Evolutionary conservation across 345 rosid genomes (phyloP).

Genomic region (Lepidium sativum): DNA sequence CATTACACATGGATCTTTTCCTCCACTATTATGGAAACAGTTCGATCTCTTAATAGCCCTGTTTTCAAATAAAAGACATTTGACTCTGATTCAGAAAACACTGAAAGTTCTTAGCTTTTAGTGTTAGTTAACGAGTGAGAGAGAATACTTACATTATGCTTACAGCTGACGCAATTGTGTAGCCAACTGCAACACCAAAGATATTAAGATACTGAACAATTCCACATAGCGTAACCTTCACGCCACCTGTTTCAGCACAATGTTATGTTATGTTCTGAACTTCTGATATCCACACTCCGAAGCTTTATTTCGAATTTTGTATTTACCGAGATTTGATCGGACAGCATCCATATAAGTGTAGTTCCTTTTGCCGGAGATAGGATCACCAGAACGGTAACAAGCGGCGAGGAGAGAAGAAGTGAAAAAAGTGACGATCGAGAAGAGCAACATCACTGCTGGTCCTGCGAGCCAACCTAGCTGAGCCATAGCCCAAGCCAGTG

Average conservation of each 20-base stretch:
- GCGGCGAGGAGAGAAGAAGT: constrained; percentile 32
- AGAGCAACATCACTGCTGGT: constrained; percentile 32
- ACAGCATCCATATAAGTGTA: constrained; percentile 38
- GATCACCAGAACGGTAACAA: constrained; percentile 38
- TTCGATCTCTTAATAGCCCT: constrained; percentile 84
- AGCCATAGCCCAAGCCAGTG: constrained; percentile 51
- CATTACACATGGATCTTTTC: constrained; percentile 67
- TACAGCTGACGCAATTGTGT: constrained; percentile 42
- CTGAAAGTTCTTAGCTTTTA: background rate
- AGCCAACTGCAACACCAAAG: constrained; percentile 41
- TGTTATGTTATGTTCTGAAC: too few species aligned
- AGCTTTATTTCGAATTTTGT: background rate
- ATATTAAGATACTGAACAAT: constrained; percentile 30
- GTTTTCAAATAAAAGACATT: background rate
- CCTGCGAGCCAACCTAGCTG: constrained; percentile 62
- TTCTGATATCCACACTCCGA: background rate
- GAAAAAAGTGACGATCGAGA: constrained; percentile 37
- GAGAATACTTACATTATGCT: constrained; percentile 37
- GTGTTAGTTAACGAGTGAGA: background rate
- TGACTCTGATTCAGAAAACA: background rate
- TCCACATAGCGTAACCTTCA: constrained; percentile 31
- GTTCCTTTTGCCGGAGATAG: constrained; percentile 37
- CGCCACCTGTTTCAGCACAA: constrained; percentile 17
- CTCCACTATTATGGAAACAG: constrained; percentile 61
- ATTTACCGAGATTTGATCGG: constrained; percentile 32